These are phyloP conservation scores for Solanum peruvianum DNA, from an alignment of 257 asterid genomes.

Conservation along the genomic window DNA sequence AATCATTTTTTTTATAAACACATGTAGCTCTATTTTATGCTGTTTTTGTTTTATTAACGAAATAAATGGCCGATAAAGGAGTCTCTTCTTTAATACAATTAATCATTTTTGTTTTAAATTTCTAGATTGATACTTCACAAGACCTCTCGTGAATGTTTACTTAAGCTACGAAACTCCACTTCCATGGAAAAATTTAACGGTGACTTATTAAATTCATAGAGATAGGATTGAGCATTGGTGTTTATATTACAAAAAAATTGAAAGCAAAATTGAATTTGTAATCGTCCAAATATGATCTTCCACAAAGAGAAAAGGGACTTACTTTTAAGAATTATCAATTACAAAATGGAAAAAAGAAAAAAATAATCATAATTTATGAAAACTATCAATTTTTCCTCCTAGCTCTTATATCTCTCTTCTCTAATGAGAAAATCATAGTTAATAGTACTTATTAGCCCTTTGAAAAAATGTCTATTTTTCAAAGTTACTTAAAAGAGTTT, in stretches of 20 bases:
- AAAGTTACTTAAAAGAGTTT: neutral
- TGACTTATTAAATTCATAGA: neutral
- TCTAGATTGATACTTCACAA: too few species aligned
- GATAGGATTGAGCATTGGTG: neutral
- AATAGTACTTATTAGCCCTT: neutral
- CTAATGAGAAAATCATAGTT: neutral
- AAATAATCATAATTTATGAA: neutral
- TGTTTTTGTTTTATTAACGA: neutral
- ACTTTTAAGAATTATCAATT: neutral
- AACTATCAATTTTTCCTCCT: neutral
- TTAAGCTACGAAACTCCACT: neutral
- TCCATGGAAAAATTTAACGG: neutral
- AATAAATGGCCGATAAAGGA: neutral
- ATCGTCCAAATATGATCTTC: neutral
- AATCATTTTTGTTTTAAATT: neutral
- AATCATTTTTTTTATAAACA: too few species aligned
- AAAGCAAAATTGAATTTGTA: neutral
- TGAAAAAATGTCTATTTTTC: neutral
- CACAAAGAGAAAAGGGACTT: neutral
- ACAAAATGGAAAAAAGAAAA: neutral
- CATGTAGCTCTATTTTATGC: neutral
- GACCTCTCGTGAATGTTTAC: too few species aligned
- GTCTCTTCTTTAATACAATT: neutral
- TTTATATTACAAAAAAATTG: too few species aligned
- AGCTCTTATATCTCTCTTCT: neutral